phyloP scores from a whole-genome alignment of 73 alveolate species.

The Paramecium bursaria region DNA sequence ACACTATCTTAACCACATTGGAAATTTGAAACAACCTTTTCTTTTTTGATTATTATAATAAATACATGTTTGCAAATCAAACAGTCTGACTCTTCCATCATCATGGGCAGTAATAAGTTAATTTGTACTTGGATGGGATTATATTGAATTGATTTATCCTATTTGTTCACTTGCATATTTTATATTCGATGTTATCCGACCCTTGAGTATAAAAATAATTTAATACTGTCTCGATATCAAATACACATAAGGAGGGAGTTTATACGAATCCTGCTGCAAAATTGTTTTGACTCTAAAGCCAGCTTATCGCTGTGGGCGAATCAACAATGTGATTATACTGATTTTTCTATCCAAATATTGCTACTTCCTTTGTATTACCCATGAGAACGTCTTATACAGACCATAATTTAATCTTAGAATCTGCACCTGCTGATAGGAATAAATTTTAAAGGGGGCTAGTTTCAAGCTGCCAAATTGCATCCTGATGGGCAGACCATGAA shows the following conservation, averaged over 20 bases:
- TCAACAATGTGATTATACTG: conserved; percentile 42
- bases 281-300: conserved; percentile 41
- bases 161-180: conserved; percentile 33
- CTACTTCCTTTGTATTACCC: conserved; percentile 18
- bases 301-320: conserved; percentile 59
- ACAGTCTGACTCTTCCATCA: conserved; percentile 67
- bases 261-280: conserved; percentile 65
- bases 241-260: conserved; percentile 12
- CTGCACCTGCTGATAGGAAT: conserved; percentile 63
- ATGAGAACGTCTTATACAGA: neutral
- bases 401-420: conserved; percentile 58
- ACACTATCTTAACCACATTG: conserved; percentile 66
- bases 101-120: conserved; percentile 66
- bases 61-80: conserved; percentile 59
- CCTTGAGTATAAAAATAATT: too few relatives aligned
- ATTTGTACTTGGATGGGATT: neutral
- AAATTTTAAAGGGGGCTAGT: conserved; percentile 38
- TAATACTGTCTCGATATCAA: conserved; percentile 61
- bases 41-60: neutral
- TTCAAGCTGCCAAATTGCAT: conserved; percentile 62
- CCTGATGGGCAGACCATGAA: conserved; percentile 66
- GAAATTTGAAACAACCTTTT: conserved; percentile 30
- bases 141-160: conserved; percentile 40
- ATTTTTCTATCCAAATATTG: conserved; percentile 40
- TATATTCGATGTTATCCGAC: conserved; percentile 32